Evolutionary conservation across 768 basidiomycete genomes (phyloP).

Genomic region (Gloeostereum incarnatum): DNA sequence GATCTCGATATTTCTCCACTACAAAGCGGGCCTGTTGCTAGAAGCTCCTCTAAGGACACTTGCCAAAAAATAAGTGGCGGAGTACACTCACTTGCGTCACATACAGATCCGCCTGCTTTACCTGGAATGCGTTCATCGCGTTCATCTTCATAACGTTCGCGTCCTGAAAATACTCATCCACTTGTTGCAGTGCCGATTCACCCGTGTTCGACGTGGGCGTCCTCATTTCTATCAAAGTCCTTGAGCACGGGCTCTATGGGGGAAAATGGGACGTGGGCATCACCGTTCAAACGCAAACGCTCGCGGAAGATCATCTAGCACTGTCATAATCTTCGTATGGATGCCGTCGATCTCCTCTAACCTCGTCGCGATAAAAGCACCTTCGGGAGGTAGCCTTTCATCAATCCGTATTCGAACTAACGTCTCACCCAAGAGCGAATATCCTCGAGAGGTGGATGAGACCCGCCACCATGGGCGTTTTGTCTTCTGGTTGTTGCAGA

Average conservation of each 20-base stretch:
- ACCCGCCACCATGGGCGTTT: background rate
- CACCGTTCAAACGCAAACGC: background rate
- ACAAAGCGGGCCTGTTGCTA: background rate
- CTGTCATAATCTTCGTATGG: background rate
- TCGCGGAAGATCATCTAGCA: background rate
- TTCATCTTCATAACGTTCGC: background rate
- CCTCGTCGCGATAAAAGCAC: background rate
- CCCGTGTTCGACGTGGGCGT: no score
- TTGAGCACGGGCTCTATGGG: background rate
- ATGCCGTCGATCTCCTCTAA: background rate
- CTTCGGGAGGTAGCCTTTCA: background rate
- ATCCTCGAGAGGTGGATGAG: background rate
- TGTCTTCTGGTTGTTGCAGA: background rate
- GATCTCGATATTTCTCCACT: background rate
- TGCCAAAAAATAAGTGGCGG: background rate
- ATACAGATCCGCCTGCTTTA: background rate
- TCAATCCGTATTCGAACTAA: background rate
- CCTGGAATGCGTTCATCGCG: background rate
- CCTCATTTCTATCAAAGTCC: no score
- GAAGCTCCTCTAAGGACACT: background rate
- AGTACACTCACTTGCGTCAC: background rate
- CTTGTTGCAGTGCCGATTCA: background rate
- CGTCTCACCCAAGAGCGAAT: background rate
- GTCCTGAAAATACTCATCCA: background rate
- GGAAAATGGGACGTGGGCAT: background rate